These are phyloP conservation scores for Trametes hirsuta DNA, from an alignment of 1,284 basidiomycete species.

Conservation along the genomic window DNA sequence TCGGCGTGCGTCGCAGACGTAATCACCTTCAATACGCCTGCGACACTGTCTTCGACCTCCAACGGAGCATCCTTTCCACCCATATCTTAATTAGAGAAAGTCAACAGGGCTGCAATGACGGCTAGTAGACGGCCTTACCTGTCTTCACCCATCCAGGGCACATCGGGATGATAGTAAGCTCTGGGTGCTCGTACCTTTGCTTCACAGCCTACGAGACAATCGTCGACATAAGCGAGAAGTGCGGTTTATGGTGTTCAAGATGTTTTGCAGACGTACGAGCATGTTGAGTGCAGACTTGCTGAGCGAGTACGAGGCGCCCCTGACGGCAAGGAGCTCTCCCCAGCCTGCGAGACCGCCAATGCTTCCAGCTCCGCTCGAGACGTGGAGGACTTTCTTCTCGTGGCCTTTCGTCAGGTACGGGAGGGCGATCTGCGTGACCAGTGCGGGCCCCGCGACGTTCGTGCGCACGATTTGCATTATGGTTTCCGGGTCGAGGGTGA, in stretches of 20 bases:
- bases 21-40: too few species aligned
- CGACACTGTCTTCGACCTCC: too few species aligned
- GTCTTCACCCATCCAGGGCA: constrained; percentile 40
- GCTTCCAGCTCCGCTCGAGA: constrained; percentile 37
- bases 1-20: too few species aligned
- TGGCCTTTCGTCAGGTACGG: constrained; percentile 36
- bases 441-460: constrained; percentile 40
- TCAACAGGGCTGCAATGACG: too few species aligned
- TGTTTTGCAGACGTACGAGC: constrained; percentile 27
- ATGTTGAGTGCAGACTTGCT: constrained; percentile 37
- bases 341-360: constrained; percentile 29
- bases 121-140: constrained; percentile 8
- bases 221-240: not conserved
- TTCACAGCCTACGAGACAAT: constrained; percentile 34
- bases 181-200: constrained; percentile 30
- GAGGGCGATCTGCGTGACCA: constrained; percentile 36
- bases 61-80: too few species aligned
- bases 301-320: constrained; percentile 33
- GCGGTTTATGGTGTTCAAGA: too few species aligned
- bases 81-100: too few species aligned
- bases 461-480: constrained; percentile 30
- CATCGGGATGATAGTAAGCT: constrained; percentile 29
- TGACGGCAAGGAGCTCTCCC: constrained; percentile 12
- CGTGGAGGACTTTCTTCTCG: constrained; percentile 41
- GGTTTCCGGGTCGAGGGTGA: constrained; percentile 27